Evolutionary conservation across 495 filamentous ascomycete genomes (phyloP), one percentile per base, ranked within the genome.

Genomic region (Platismatia glauca): DNA sequence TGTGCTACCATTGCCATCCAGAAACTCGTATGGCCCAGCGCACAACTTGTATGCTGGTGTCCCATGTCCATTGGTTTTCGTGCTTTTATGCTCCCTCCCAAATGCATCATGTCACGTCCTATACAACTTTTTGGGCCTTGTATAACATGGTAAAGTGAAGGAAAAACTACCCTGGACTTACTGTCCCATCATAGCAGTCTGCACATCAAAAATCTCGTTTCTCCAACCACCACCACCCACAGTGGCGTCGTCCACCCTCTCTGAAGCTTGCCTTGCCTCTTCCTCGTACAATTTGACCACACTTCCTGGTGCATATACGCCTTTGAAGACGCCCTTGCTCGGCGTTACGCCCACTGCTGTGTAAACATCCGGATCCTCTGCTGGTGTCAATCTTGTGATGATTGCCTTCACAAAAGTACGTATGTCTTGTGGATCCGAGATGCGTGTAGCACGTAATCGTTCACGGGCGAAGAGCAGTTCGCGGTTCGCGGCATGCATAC

Each of bases 401-500:
- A 97, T 84, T 18, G 93, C 93, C 68, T 84, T 86, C 56, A 95
- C 73, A 68, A 96, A 96, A 0, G 87, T 94, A 41, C 79, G 77
- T 59, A 95, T 67, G 64, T 95, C 90, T 43, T 86, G 81, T 2
- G 93, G 92, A 64, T 90, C 84, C 5, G 88, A 84, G 57, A 97
- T 89, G 8, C 89, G 78, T 13, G 90, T 90, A 1, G 93, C 93
- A 18, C 93, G 82, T 18, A 97, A 78, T 6, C 93, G 79, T 71
- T 97, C 93, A 0, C 93, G 77, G 0, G 91, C 92, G 71, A 86
- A 96, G 7, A 96, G 71, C 52, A 96, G 69, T 71, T 97, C 93
- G 27, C 91, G 81, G 71, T 97, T 96, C 15, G 86, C 81, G 3
- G 85, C 81, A 57, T 86, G 83, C 24, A 94, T 78, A 20, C 79